Percentiles rank a stretch among this genome's conserved stretches.
Evolutionary conservation across 2,329 filamentous ascomycete species (phyloP).

Genomic region (Colletotrichum lupini): DNA sequence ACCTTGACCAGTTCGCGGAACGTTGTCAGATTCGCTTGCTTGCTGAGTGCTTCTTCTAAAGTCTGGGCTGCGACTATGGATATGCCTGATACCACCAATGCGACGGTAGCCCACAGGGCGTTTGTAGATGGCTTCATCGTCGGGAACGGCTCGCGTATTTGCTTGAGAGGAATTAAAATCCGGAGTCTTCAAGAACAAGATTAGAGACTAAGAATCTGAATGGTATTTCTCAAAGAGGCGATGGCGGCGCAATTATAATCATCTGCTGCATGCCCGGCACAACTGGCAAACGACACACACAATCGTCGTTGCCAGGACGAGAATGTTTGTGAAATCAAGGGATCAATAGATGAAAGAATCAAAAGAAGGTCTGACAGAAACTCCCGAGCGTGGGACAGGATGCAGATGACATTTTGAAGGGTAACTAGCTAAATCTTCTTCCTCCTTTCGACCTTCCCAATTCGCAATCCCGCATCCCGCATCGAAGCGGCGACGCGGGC

Average conservation of each 20-base stretch:
- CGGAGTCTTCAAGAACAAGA: neutral
- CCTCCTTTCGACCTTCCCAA: neutral
- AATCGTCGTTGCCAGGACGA: neutral
- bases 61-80: constrained; percentile 42
- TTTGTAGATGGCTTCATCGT: constrained; percentile 4
- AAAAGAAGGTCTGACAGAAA: no score
- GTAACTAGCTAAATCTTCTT: neutral
- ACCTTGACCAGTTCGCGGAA: constrained; percentile 57
- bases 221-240: neutral
- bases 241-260: neutral
- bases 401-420: neutral
- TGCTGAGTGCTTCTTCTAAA: constrained; percentile 52
- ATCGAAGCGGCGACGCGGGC: neutral
- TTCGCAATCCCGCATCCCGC: neutral
- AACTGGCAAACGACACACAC: neutral
- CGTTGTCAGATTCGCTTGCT: constrained; percentile 54
- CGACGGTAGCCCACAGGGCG: neutral
- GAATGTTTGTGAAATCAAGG: neutral
- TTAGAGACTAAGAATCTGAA: neutral
- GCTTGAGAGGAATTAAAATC: neutral
- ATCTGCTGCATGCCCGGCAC: neutral
- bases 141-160: neutral
- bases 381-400: neutral
- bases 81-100: neutral
- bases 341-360: neutral